Evolutionary conservation across 495 filamentous ascomycete species (phyloP).

Genomic region (Podospora anserina): DNA sequence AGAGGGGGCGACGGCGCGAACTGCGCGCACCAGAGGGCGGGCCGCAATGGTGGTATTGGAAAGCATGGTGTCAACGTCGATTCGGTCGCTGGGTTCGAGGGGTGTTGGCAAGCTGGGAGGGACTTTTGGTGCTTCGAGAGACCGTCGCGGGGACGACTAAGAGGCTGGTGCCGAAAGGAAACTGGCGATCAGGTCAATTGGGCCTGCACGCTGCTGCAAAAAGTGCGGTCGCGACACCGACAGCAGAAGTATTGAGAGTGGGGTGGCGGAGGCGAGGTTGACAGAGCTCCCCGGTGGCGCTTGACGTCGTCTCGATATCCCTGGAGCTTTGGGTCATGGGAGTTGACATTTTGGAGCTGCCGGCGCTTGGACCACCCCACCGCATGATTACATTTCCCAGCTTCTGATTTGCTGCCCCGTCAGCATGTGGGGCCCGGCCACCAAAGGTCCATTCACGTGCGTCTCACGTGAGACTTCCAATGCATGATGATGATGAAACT

Average conservation of each 20-base stretch:
- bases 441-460: not conserved
- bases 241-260: constrained; percentile 17
- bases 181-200: not conserved
- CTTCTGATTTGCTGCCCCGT: constrained; percentile 25
- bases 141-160: constrained; percentile 12
- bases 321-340: constrained; percentile 17
- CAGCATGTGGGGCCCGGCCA: not conserved
- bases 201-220: not conserved
- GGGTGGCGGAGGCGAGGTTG: constrained; percentile 27
- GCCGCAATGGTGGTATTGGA: constrained; percentile 9
- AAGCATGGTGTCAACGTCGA: constrained; percentile 4
- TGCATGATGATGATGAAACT: not conserved
- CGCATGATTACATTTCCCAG: constrained; percentile 34
- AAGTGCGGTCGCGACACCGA: not conserved
- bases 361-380: constrained; percentile 12
- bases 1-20: constrained; percentile 34
- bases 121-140: not conserved
- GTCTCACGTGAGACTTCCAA: not conserved
- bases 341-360: constrained; percentile 23
- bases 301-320: constrained; percentile 29
- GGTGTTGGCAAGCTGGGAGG: not conserved
- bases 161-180: not conserved
- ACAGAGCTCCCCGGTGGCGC: constrained; percentile 23
- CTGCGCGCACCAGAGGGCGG: constrained; percentile 8
- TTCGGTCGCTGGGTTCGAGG: not conserved